Conservation (phyloP, 1,284 basidiomycete genomes). For the Pholiota adiposa region DNA sequence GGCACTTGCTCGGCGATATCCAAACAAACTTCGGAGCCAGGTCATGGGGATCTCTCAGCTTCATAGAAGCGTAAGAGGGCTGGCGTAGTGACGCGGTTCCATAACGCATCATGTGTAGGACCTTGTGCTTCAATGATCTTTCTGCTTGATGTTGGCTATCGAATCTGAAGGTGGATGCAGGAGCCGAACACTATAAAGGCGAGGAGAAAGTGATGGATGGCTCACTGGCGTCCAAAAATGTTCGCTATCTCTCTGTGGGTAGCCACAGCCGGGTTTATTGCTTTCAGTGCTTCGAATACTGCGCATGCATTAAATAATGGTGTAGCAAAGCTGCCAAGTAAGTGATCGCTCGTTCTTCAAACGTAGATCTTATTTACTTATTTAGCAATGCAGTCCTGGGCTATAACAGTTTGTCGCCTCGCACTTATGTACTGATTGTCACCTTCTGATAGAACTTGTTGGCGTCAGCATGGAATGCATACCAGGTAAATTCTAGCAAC, state of each 20-base stretch:
- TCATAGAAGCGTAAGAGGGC: neutral
- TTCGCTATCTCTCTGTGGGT: conserved; percentile 20
- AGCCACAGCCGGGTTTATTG: conserved; percentile 14
- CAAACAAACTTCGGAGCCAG: neutral
- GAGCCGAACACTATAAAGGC: conserved; percentile 9
- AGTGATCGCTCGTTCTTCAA: conserved; percentile 13
- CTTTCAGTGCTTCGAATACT: conserved; percentile 15
- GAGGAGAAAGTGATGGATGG: neutral
- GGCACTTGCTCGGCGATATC: conserved; percentile 8
- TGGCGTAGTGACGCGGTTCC: neutral
- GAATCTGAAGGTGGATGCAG: neutral
- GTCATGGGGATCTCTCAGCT: neutral
- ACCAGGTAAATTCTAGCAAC: conserved; percentile 42
- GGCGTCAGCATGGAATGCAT: conserved; percentile 58
- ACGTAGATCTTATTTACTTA: neutral
- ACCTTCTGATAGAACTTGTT: neutral
- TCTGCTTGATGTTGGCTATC: neutral
- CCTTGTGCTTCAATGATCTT: neutral
- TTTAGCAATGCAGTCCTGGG: conserved; percentile 40
- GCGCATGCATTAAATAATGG: conserved; percentile 29
- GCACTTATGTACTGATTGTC: conserved; percentile 2
- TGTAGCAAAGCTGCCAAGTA: conserved; percentile 43
- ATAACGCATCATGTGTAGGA: neutral
- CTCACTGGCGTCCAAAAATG: conserved; percentile 8
- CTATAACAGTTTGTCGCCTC: conserved; percentile 45